Conservation (phyloP, 2,329 filamentous ascomycete species). For the Colletotrichum echinochloae region DNA sequence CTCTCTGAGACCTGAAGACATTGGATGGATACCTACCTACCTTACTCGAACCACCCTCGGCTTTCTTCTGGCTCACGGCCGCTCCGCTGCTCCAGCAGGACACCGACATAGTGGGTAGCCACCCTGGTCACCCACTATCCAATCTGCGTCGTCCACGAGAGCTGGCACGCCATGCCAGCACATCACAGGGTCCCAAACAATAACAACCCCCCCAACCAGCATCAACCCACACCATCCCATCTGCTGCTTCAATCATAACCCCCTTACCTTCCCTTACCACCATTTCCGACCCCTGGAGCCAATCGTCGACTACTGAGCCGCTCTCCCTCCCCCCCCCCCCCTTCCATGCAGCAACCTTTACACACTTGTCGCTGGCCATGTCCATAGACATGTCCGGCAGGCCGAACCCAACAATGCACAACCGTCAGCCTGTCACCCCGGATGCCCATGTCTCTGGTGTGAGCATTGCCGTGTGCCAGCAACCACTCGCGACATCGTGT, state of each 20-base stretch:
- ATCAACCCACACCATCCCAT: constrained; percentile 31
- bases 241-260: constrained; percentile 11
- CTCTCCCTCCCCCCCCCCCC: constrained; percentile 22
- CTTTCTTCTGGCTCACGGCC: background rate
- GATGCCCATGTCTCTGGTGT: background rate
- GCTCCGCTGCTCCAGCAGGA: constrained; percentile 10
- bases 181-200: constrained; percentile 41
- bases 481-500: constrained; percentile 1
- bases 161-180: constrained; percentile 41
- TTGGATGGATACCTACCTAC: background rate
- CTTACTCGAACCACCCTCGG: background rate
- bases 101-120: constrained; percentile 18
- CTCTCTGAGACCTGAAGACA: background rate
- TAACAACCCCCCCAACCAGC: constrained; percentile 30
- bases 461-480: background rate
- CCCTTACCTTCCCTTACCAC: constrained; percentile 12
- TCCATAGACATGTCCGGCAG: constrained; percentile 1
- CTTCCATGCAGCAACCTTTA: constrained; percentile 14
- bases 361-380: background rate
- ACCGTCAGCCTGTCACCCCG: background rate
- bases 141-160: constrained; percentile 43
- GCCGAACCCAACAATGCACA: constrained; percentile 11
- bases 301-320: constrained; percentile 33
- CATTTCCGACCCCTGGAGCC: constrained; percentile 15
- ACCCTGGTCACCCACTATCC: constrained; percentile 35